Base-by-base conservation (phyloP, 2,329 filamentous ascomycete genomes). In the Trichophyton rubrum region DNA sequence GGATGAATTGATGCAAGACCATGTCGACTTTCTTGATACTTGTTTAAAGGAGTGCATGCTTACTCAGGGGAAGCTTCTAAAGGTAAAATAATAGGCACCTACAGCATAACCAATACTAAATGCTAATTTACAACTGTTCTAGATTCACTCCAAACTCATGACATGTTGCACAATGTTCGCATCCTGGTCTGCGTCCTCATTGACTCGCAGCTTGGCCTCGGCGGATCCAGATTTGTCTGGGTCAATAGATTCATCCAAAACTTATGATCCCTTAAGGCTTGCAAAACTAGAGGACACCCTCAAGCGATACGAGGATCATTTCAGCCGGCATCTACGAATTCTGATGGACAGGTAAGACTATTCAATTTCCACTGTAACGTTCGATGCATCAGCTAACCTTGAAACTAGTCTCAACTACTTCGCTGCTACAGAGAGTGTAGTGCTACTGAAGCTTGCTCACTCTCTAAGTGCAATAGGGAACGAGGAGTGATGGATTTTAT, bases 31-130 rank as follows among this genome's bases (percentile, higher is more conserved):
- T 72, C 77, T 99, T 56, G 93, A 96, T 68, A 97, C 93, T 3
- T 99, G 93, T 72, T 79, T 99, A 68, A 99, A 97, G 75, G 93
- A 97, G 76, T 97, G 93, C 78, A 97, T 97, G 90, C 80, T 99
- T 65, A 99, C 93, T 20, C 96, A 99, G 73, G 90, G 89, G 70
- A 96, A 96, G 76, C 80, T 99, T 5, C 77, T 99, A 4, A 87
- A 90, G 75, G 92, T 96, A 81, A 35, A 15, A 55, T 65, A 79
- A 30, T 3, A 56, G 1, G n/a, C 30, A 62, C 40, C 30, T 7
- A 43, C 6, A 27, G 20, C 27, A n/a, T 30, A 4, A 55, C 27
- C 20, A 20, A 59, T 15, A 51, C 38, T 59, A 24, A 59, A n/a
- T 22, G 64, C 61, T 64, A 60, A 51, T 43, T 43, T 59, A 49